These are phyloP conservation scores for Iberis pinnata DNA, from an alignment of 345 rosid species.

Conservation along the genomic window DNA sequence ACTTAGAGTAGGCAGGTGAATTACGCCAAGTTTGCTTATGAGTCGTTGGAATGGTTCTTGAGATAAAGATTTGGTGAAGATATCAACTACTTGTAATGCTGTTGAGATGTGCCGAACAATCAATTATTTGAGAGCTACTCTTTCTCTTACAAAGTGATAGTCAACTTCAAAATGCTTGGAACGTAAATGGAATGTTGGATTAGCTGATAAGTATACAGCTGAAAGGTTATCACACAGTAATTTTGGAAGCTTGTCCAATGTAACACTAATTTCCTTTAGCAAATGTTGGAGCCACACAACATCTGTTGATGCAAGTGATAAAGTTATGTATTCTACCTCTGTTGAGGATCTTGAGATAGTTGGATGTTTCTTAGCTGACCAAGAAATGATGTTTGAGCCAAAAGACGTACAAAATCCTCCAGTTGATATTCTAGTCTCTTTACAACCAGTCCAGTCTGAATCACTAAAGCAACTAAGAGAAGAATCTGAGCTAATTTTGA, in stretches of 20 bases:
- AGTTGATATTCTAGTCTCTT: neutral
- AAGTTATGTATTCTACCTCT: too few species aligned
- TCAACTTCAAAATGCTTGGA: neutral
- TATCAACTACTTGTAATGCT: neutral
- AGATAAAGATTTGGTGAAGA: neutral
- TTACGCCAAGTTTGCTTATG: neutral
- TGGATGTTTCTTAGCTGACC: neutral
- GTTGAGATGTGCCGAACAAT: neutral
- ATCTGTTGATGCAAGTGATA: neutral
- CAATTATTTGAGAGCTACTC: neutral
- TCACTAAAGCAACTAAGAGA: neutral
- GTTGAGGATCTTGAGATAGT: neutral
- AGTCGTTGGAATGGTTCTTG: neutral
- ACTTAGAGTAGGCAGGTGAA: neutral
- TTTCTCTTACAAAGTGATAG: neutral
- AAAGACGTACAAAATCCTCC: neutral
- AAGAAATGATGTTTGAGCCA: neutral
- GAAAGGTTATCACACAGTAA: neutral
- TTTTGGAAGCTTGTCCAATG: neutral
- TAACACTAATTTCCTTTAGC: too few species aligned
- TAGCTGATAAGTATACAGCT: neutral
- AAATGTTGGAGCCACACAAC: too few species aligned
- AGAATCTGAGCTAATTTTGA: neutral
- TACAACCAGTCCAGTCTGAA: neutral
- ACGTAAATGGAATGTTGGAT: neutral